phyloP scores from a whole-genome alignment of 805 yeast genomes.

The Wickerhamomyces subpelliculosus region DNA sequence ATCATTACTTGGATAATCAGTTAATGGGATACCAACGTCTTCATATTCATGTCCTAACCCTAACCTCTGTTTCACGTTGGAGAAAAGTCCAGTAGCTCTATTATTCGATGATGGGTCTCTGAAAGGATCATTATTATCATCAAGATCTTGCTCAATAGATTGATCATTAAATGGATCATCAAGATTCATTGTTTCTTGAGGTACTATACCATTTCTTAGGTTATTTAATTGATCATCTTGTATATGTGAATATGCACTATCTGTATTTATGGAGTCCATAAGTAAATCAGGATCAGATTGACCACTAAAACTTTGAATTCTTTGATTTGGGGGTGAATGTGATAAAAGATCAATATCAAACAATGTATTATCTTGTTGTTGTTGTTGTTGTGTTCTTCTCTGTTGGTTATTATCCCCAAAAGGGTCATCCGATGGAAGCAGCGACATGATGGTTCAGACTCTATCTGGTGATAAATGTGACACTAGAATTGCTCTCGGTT shows the following conservation, averaged over 20 bases:
- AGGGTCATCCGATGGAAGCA: background rate
- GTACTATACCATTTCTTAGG: slow-evolving; percentile 21
- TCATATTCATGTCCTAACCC: slow-evolving; percentile 18
- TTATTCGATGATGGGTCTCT: background rate
- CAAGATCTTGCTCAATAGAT: slow-evolving; percentile 30
- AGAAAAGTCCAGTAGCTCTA: slow-evolving; percentile 7
- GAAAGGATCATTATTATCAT: slow-evolving; percentile 17
- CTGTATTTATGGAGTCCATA: slow-evolving; percentile 5
- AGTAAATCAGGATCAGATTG: slow-evolving; percentile 3
- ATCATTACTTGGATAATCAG: slow-evolving; percentile 13
- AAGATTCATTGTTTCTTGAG: slow-evolving; percentile 28
- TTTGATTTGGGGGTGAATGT: slow-evolving; percentile 5
- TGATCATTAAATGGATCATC: slow-evolving; percentile 26
- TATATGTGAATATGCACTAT: slow-evolving; percentile 11
- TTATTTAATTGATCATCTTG: slow-evolving; percentile 11
- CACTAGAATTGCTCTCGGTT: too few species aligned
- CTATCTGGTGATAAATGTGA: too few species aligned
- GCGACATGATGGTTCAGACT: background rate
- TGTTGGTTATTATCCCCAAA: background rate
- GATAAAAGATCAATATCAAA: slow-evolving; percentile 33
- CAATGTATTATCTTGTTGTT: slow-evolving; percentile 22
- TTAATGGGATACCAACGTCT: slow-evolving; percentile 21
- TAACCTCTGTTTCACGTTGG: slow-evolving; percentile 16
- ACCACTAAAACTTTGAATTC: slow-evolving; percentile 7
- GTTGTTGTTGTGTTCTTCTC: background rate